phyloP scores from a whole-genome alignment of 768 basidiomycete genomes.

The Mycena vitilis region DNA sequence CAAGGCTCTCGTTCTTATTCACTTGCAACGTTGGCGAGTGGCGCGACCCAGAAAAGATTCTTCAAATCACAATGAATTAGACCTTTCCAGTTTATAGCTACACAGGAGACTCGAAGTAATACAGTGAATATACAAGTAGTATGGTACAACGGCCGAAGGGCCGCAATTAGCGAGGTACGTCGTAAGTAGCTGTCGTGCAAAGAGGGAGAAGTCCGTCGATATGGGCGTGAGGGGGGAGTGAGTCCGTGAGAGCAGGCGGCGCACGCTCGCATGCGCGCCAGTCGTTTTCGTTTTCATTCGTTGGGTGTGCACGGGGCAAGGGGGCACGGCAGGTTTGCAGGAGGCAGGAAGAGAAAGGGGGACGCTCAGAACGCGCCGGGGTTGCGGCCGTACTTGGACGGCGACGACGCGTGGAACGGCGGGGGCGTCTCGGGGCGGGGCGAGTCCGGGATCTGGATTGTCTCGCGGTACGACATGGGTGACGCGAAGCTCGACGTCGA shows the following conservation, averaged over 20 bases:
- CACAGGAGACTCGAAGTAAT: conserved; percentile 18
- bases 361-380: conserved; percentile 29
- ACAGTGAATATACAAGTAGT: conserved; percentile 6
- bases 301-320: not conserved
- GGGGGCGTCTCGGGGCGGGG: conserved; percentile 27
- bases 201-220: conserved; percentile 19
- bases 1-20: too few relatives aligned
- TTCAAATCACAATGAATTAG: conserved; percentile 14
- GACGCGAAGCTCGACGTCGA: conserved; percentile 52
- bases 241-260: conserved; percentile 4
- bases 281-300: conserved; percentile 50
- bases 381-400: conserved; percentile 26
- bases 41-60: not conserved
- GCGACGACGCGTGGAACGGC: conserved; percentile 22
- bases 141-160: conserved; percentile 9
- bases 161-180: conserved; percentile 13
- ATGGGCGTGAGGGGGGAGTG: conserved; percentile 4
- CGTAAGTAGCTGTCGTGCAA: conserved; percentile 13
- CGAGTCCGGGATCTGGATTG: conserved; percentile 37
- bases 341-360: too few relatives aligned
- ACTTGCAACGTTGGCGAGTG: too few relatives aligned
- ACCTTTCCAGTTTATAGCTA: conserved; percentile 20
- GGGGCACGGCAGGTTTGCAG: not conserved
- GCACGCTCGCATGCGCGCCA: conserved; percentile 7
- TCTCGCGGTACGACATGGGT: conserved; percentile 43